Evolutionary conservation across 2,329 filamentous ascomycete species (phyloP).

Genomic region (Sporothrix phasma): DNA sequence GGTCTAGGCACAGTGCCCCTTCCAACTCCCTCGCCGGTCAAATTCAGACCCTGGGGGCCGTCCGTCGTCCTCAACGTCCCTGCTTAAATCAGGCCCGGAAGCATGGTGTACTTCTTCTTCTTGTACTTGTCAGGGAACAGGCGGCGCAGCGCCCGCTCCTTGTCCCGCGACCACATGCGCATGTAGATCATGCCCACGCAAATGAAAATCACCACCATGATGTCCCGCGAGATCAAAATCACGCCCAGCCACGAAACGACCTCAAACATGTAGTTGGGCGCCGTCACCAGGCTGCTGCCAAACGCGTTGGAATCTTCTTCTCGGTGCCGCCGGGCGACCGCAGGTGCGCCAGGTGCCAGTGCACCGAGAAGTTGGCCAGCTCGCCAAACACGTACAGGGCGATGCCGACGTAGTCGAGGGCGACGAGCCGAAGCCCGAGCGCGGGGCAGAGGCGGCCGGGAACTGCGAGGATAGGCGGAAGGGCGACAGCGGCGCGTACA

Average conservation of each 20-base stretch:
- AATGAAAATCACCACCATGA: conserved; percentile 68
- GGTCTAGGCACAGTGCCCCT: neutral
- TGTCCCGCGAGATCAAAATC: conserved; percentile 67
- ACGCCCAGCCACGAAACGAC: conserved; percentile 77
- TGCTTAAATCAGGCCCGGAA: conserved; percentile 63
- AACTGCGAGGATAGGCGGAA: conserved; percentile 31
- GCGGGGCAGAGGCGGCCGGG: conserved; percentile 11
- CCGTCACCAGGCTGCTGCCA: conserved; percentile 79
- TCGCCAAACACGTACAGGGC: conserved; percentile 69
- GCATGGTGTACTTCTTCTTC: conserved; percentile 78
- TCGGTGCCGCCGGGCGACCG: conserved; percentile 72
- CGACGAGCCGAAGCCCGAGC: conserved; percentile 20
- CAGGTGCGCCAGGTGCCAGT: conserved; percentile 67
- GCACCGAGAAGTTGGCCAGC: conserved; percentile 67
- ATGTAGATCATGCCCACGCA: conserved; percentile 66
- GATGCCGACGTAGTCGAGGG: conserved; percentile 56
- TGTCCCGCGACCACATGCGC: conserved; percentile 79
- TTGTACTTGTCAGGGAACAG: conserved; percentile 92
- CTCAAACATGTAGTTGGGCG: conserved; percentile 97
- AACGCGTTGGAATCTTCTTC: conserved; percentile 75
- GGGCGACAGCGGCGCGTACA: conserved; percentile 67
- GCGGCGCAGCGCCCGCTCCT: conserved; percentile 80
- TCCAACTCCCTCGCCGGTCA: neutral
- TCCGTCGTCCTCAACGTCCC: neutral
- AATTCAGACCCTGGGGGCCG: neutral